phyloP scores from a whole-genome alignment of 768 basidiomycete species.

The Auricularia heimuer region DNA sequence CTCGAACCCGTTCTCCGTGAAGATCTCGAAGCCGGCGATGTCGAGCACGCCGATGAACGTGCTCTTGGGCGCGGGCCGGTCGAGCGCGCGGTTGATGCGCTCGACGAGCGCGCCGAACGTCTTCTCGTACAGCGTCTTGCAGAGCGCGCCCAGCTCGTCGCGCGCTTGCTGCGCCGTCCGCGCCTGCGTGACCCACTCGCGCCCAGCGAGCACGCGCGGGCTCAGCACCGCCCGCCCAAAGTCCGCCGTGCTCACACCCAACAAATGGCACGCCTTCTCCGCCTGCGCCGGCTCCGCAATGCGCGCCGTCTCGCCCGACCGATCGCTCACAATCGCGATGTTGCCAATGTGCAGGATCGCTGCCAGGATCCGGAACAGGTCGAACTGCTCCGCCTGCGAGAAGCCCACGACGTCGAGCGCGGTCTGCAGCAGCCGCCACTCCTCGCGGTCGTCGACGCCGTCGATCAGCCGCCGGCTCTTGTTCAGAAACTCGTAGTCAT shows the following conservation, averaged over 20 bases:
- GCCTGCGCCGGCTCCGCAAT: constrained; percentile 80
- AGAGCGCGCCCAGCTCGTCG: constrained; percentile 83
- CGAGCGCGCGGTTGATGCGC: constrained; percentile 87
- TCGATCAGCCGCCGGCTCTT: constrained; percentile 87
- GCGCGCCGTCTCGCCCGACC: constrained; percentile 60
- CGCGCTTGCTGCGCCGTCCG: constrained; percentile 84
- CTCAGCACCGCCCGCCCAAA: constrained; percentile 83
- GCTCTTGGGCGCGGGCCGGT: constrained; percentile 76
- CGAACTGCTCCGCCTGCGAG: constrained; percentile 69
- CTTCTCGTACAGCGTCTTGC: constrained; percentile 96
- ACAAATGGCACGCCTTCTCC: constrained; percentile 71
- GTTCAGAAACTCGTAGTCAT: constrained; percentile 86
- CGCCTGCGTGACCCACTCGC: constrained; percentile 95
- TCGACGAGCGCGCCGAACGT: constrained; percentile 91
- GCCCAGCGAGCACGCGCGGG: constrained; percentile 84
- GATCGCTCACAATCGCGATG: constrained; percentile 67
- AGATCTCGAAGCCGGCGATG: constrained; percentile 98
- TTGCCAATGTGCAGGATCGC: constrained; percentile 95
- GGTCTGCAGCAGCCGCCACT: constrained; percentile 72
- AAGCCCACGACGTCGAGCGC: constrained; percentile 90
- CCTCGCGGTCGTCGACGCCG: constrained; percentile 84
- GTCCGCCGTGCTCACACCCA: constrained; percentile 79
- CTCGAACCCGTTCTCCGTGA: constrained; percentile 89
- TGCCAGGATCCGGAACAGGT: constrained; percentile 89
- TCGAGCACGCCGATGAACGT: constrained; percentile 97